Evolutionary conservation across 192 early-diverging fungal genomes (phyloP).

Genomic region (Coemansia sp.): DNA sequence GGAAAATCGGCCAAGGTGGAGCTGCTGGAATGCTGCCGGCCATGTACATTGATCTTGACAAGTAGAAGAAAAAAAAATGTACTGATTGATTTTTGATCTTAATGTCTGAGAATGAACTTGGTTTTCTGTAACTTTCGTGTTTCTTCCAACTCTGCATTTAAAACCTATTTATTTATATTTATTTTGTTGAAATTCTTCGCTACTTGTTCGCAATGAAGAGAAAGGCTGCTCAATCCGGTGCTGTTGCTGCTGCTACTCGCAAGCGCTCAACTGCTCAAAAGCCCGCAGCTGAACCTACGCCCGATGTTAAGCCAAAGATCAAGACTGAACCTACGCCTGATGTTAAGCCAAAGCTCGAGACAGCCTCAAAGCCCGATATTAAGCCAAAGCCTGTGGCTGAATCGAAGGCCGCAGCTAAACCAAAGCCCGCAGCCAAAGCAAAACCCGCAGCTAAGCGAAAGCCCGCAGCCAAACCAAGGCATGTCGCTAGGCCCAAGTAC

Average conservation of each 20-base stretch:
- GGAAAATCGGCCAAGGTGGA: constrained; percentile 8
- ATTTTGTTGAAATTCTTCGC: neutral
- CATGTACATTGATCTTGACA: constrained; percentile 56
- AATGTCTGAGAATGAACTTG: neutral
- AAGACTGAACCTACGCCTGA: too few species aligned
- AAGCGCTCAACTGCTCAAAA: neutral
- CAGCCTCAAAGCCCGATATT: too few species aligned
- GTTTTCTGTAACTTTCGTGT: neutral
- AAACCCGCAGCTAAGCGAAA: neutral
- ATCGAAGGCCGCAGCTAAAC: too few species aligned
- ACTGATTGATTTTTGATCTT: neutral
- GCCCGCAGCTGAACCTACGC: neutral
- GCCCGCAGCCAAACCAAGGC: neutral
- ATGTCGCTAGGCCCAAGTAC: neutral
- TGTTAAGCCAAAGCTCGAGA: too few species aligned
- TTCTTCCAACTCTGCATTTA: too few species aligned
- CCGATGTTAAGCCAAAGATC: too few species aligned
- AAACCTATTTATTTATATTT: constrained; percentile 5
- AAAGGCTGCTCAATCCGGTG: neutral
- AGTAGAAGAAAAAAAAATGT: constrained; percentile 1
- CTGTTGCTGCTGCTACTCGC: neutral
- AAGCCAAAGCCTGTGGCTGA: too few species aligned
- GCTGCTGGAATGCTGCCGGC: constrained; percentile 48
- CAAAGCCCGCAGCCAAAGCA: neutral
- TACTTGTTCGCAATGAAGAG: neutral